Evolutionary conservation across 108 stramenopile genomes (phyloP), one percentile per base, ranked within the genome.

Genomic region (Discostella stelligeroides): DNA sequence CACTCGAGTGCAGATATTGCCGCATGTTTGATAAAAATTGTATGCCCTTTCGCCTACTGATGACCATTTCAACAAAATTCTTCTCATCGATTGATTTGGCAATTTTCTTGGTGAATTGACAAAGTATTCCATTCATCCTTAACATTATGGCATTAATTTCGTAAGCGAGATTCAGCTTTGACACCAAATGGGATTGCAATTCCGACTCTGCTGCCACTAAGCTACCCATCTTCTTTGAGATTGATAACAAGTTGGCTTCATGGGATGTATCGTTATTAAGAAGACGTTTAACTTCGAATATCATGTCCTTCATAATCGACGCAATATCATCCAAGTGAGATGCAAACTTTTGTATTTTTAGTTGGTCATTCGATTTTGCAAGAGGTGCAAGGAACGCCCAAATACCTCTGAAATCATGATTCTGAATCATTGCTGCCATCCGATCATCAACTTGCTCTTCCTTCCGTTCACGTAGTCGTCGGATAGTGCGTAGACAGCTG

Each of bases 321-420:
- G 29, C 21, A n/a, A 80, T 86, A 15, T 69, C 62, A 18, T 42
- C 14, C 14, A 45, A 21, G 23, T 79, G 68, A 38, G 17, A 13
- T 30, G 37, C 7, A 41, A 72, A 84, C 48, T 79, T 82, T 51
- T 82, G 65, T 25, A 69, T 59, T 46, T 84, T 83, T 9, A 86
- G 56, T 51, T 82, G 83, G 42, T 84, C 83, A 27, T 80, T 75
- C 12, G 86, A 75, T 11, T 70, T 29, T 18, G 77, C 63, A 21
- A 80, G 39, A 7, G 86, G 86, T 21, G 58, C 5, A 11, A 86
- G 39, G 38, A 86, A 73, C 27, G 60, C 70, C 9, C 66, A 41
- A 51, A 86, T 70, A 11, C 78, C 70, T 56, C 60, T 53, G 55
- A 73, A 86, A 34, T 86, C 81, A 17, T 79, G 39, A 7, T 51